phyloP scores from a whole-genome alignment of 176 grass and related monocot genomes.

The Rhynchospora tenuis region DNA sequence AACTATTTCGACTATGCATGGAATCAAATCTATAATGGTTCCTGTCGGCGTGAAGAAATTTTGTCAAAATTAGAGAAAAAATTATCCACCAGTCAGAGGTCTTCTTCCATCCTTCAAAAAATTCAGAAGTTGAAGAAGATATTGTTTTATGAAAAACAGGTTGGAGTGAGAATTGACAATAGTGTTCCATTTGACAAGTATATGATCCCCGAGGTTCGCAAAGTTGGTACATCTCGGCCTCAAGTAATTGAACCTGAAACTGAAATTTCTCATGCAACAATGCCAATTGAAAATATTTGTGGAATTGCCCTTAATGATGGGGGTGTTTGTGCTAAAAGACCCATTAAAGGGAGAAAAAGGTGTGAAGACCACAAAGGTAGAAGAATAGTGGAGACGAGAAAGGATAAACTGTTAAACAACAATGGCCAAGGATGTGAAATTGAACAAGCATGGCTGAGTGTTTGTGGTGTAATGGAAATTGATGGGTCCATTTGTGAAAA shows the following conservation, averaged over 20 bases:
- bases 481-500: constrained; percentile 30
- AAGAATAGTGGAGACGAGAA: constrained; percentile 30
- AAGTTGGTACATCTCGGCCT: constrained; percentile 50
- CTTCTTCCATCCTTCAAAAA: constrained; percentile 37
- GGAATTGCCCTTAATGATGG: constrained; percentile 51
- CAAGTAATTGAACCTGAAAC: constrained; percentile 35
- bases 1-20: constrained; percentile 93
- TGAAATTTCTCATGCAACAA: constrained; percentile 16
- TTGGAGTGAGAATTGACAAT: constrained; percentile 55
- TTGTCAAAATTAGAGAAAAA: constrained; percentile 52
- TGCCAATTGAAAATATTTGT: constrained; percentile 34
- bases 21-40: constrained; percentile 76
- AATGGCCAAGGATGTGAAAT: neutral
- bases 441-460: constrained; percentile 6
- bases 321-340: constrained; percentile 44
- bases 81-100: constrained; percentile 12
- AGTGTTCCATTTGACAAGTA: constrained; percentile 30
- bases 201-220: constrained; percentile 53
- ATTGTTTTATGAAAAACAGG: constrained; percentile 43
- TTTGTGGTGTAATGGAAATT: neutral
- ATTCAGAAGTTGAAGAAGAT: constrained; percentile 32
- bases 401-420: neutral
- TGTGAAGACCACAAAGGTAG: constrained; percentile 81
- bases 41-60: constrained; percentile 67
- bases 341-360: constrained; percentile 68